These are phyloP conservation scores for Torulaspora franciscae DNA, from an alignment of 805 yeast species.

Conservation along the genomic window DNA sequence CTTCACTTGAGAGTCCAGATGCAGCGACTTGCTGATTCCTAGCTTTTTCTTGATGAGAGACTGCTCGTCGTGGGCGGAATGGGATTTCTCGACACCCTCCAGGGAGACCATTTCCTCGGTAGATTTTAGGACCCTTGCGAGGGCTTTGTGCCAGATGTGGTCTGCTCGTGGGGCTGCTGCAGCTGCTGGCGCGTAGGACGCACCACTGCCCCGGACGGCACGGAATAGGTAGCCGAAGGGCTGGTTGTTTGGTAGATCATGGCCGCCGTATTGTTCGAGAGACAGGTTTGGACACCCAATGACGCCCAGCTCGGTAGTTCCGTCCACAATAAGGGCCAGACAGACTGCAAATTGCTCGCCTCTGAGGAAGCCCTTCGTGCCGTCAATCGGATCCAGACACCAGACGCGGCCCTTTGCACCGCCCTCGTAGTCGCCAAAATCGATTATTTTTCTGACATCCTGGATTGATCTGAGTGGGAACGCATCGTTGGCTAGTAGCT, in stretches of 20 bases:
- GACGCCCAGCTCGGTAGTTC: constrained; percentile 80
- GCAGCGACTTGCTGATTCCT: constrained; percentile 61
- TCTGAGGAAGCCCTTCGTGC: constrained; percentile 92
- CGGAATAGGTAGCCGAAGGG: constrained; percentile 34
- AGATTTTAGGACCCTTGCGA: constrained; percentile 36
- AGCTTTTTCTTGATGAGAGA: constrained; percentile 61
- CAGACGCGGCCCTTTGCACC: constrained; percentile 80
- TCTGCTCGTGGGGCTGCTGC: constrained; percentile 31
- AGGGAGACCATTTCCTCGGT: constrained; percentile 31
- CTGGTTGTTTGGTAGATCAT: constrained; percentile 35
- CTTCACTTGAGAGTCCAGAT: constrained; percentile 93
- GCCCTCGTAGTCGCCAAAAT: constrained; percentile 74
- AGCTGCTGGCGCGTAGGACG: constrained; percentile 30
- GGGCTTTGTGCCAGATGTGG: constrained; percentile 49
- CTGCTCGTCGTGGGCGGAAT: constrained; percentile 87
- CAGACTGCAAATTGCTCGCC: constrained; percentile 98
- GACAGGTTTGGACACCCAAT: constrained; percentile 92
- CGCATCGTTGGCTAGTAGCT: constrained; percentile 16
- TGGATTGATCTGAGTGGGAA: constrained; percentile 41
- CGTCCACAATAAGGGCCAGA: constrained; percentile 80
- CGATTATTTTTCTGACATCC: constrained; percentile 61
- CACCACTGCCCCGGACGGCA: constrained; percentile 34
- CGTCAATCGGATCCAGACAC: constrained; percentile 98
- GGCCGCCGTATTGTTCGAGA: constrained; percentile 36
- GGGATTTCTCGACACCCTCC: constrained; percentile 95